Percentiles rank a stretch among this genome's conserved stretches.
Evolutionary conservation across 2,329 filamentous ascomycete genomes (phyloP).

Genomic region (Dactylonectria estremocensis): DNA sequence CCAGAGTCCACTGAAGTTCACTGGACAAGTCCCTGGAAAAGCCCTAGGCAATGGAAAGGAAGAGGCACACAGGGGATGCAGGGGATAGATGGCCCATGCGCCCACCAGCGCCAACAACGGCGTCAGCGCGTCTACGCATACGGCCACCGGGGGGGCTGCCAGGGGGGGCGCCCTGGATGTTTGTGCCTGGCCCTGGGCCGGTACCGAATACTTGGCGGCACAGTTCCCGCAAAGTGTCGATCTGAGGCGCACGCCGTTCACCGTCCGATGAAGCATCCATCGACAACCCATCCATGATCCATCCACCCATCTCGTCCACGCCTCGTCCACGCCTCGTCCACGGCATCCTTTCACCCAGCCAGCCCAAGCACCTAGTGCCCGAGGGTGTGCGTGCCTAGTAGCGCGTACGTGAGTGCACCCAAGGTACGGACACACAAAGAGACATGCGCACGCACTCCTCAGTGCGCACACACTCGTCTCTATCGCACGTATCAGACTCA

Average conservation of each 20-base stretch:
- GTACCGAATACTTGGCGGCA: conserved; percentile 1
- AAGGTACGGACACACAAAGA: conserved; percentile 21
- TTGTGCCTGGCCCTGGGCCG: conserved; percentile 7
- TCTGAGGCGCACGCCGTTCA: conserved; percentile 16
- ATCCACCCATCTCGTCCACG: too few relatives aligned
- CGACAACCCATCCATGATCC: conserved; percentile 10
- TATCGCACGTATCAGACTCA: conserved; percentile 34
- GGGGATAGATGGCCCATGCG: conserved; percentile 22
- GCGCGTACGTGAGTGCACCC: not conserved
- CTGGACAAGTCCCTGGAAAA: conserved; percentile 9
- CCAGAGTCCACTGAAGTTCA: conserved; percentile 6
- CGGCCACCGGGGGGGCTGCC: conserved; percentile 17
- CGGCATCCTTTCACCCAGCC: conserved; percentile 4
- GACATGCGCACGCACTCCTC: conserved; percentile 1
- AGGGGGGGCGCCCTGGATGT: conserved; percentile 9
- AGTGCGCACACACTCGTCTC: not conserved
- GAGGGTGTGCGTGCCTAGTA: not conserved
- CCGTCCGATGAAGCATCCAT: conserved; percentile 38
- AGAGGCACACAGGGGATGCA: conserved; percentile 18
- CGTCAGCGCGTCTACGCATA: conserved; percentile 23
- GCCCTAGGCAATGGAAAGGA: not conserved
- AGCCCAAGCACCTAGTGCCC: not conserved
- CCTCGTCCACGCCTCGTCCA: not conserved
- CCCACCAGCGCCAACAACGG: conserved; percentile 16
- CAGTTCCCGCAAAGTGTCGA: conserved; percentile 22